Base-by-base conservation (phyloP, 163 green algal species). In the Chloromonas sp. region DNA sequence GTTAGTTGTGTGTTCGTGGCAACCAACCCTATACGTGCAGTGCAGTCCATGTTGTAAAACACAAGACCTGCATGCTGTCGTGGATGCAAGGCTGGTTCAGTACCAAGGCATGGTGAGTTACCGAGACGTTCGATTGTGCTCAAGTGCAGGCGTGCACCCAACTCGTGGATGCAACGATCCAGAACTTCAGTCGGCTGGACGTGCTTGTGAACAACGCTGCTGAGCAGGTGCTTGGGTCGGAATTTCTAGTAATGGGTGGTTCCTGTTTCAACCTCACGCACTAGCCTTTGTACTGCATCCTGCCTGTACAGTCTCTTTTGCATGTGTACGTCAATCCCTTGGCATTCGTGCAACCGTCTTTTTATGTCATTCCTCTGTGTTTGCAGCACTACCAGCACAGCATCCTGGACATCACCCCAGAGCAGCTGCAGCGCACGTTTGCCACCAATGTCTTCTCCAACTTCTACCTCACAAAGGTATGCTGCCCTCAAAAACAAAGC, bases 131-230 rank as follows among this genome's bases (percentile, higher is more conserved):
- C 36, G 36, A 36, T 36, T 36, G 36, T 36, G 36, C 36, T 36
- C 36, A 36, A 36, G 36, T 74, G 5, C 66, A 74, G 66, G 66
- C 66, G 66, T 79, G 62, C 81, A 71, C 11, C 58, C 70, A 81
- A 8, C 14, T 81, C 1, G 71, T 82, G 3, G 74, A 86, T 1
- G 76, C 77, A 14, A 61, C 60, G 60, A n/a, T 91, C 36, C 14
- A 86, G 13, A 70, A 87, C 14, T 82, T 89, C 71, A 83, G 86
- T 8, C 60, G 74, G 5, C 83, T 89, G 11, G 86, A 89, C 71
- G 79, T 89, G n/a, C 71, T 89, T 5, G 83, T 82, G 14, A 71
- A 71, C 79, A 82, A 82, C 79, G 79, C 79, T 1, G 79, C 79
- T 58, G 58, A 82, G 59, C 79, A 82, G 79, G 59, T 82, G 79